These are phyloP conservation scores for Potentilla sterilis DNA, from an alignment of 306 rosid species.

Conservation along the genomic window DNA sequence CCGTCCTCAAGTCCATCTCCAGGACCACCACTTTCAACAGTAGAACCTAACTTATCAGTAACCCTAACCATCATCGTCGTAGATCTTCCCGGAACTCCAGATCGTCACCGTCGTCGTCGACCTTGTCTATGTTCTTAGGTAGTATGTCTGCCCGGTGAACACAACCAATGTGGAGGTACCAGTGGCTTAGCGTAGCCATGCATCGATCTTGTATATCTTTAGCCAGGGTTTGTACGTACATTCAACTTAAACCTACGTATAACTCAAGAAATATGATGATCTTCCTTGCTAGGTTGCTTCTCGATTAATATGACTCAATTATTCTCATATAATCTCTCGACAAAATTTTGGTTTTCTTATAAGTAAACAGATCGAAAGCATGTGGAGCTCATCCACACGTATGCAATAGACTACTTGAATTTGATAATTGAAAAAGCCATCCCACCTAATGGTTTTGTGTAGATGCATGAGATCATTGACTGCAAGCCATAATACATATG, in stretches of 20 bases:
- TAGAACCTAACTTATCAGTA: background rate
- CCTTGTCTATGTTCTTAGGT: background rate
- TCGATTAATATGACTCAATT: background rate
- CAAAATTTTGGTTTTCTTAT: no score
- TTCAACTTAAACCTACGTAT: background rate
- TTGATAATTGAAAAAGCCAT: background rate
- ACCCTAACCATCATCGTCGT: background rate
- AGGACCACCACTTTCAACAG: conserved; percentile 1
- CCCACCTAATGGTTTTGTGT: background rate
- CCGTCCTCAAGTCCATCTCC: conserved; percentile 35
- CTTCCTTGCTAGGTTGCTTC: background rate
- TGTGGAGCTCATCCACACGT: background rate
- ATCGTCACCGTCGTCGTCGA: background rate
- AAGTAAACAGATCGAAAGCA: background rate
- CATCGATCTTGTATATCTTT: background rate
- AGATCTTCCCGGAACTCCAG: background rate
- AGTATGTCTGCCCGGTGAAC: background rate
- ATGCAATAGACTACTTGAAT: background rate
- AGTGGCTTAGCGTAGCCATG: background rate
- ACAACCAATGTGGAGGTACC: background rate
- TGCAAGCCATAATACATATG: background rate
- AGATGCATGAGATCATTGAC: background rate
- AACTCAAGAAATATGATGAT: background rate
- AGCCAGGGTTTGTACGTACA: background rate
- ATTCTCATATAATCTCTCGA: no score